These are phyloP conservation scores for Cotoneaster glaucophyllus DNA, from an alignment of 306 rosid species.

Conservation along the genomic window DNA sequence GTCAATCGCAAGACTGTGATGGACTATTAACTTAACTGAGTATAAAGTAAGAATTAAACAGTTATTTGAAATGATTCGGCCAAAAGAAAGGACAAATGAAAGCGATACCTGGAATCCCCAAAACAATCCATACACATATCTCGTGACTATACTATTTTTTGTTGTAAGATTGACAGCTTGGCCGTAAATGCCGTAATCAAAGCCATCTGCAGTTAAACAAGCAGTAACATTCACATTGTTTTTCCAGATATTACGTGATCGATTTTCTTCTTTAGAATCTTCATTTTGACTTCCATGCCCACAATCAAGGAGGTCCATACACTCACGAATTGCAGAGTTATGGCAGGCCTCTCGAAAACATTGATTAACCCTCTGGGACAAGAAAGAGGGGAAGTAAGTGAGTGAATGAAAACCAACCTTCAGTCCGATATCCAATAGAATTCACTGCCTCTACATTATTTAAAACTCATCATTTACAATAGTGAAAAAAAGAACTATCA, in stretches of 20 bases:
- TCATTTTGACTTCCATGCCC: slow-evolving; percentile 27
- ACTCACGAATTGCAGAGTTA: not conserved
- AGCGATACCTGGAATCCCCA: slow-evolving; percentile 88
- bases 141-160: slow-evolving; percentile 23
- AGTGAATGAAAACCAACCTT: slow-evolving; percentile 3
- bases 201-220: slow-evolving; percentile 34
- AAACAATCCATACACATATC: slow-evolving; percentile 65
- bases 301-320: slow-evolving; percentile 56
- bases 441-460: not conserved
- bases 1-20: not conserved
- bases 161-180: slow-evolving; percentile 57
- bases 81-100: not conserved
- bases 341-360: slow-evolving; percentile 60
- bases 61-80: not conserved
- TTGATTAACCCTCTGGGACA: slow-evolving; percentile 68
- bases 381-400: slow-evolving; percentile 16
- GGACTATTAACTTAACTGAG: not conserved
- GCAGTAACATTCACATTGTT: not conserved
- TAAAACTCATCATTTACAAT: not conserved
- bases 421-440: not conserved
- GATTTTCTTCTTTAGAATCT: not conserved
- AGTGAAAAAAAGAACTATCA: not conserved
- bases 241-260: not conserved
- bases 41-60: not conserved
- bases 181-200: slow-evolving; percentile 46